Evolutionary conservation across 768 basidiomycete species (phyloP), one percentile per base, ranked within the genome.

Genomic region (Tylopilus plumbeoviolaceoides): DNA sequence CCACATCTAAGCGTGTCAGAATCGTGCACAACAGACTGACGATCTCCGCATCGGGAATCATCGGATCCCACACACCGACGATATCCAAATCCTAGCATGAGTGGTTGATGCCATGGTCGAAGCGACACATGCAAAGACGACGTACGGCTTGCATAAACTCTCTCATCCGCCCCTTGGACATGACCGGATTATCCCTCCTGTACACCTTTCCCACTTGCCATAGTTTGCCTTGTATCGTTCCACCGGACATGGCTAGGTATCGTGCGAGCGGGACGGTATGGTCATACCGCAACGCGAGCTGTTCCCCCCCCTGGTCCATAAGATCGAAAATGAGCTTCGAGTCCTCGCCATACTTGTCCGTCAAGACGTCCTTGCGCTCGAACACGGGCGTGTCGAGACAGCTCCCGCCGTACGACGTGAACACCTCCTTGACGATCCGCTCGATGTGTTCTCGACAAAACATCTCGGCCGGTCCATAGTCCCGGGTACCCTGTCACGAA

Each of bases 121-220:
- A 35, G 3, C 3, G 11, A 15, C 30, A 25, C 38, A 51, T 41
- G 15, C 2, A 48, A 4, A 41, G 4, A 5, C 5, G 21, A 55
- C 83, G 59, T 59, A 94, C 92, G 57, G 95, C 97, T 71, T 99
- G 97, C 63, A 89, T 91, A 65, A 99, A 99, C 74, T 99, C 97
- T 54, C 97, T 82, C 95, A 99, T 97, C 25, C 97, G 79, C 0
- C 97, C 97, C 74, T 99, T 99, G 27, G 86, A 88, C 87, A 98
- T 94, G 51, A 95, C 95, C 0, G 97, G 97, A 58, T 86, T 92
- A 71, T 99, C 97, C 65, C 97, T 75, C 56, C 97, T 78, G 71
- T 98, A 99, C 18, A 99, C 97, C 73, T 98, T 99, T n/a, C 94
- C 95, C 47, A 99, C 85, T 70, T 98, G 97, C 86, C 93, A 99